Base-by-base conservation (phyloP, 1,284 basidiomycete genomes). In the Cystobasidium slooffiae region DNA sequence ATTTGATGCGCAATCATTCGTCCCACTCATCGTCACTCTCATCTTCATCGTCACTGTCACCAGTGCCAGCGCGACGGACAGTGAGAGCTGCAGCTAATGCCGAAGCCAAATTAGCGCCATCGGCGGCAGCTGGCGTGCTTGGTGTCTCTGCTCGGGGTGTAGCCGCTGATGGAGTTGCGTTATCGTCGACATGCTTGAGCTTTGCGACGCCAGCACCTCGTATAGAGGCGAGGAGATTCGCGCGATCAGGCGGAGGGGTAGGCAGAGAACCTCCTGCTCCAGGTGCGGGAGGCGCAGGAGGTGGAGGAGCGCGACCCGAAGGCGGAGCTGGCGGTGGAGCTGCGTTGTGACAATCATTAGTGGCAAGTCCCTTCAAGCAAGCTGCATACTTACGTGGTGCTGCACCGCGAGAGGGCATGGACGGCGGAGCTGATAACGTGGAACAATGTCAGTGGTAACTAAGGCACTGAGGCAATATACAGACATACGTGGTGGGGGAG, bases 281-380 rank as follows among this genome's bases (percentile, higher is more conserved):
- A 8, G 67, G 59, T 16, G 39, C 20, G 16, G 63, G 62, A 16
- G 75, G 65, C 61, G 63, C 59, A 53, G 37, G 46, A 24, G 75
- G 62, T n/a, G 62, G 52, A 20, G 75, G 66, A 46, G 41, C 31
- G 51, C 75, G 70, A 5, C 46, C 56, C 14, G 68, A 43, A 22
- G 68, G 56, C 9, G 66, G 37, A 20, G 84, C 82, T 16, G 83
- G 82, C 9, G 84, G 80, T 18, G 72, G 72, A 47, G 84, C 76
- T 37, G 84, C 80, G 0, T 82, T 82, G 76, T 20, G 75, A 67
- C 20, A 72, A 67, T 75, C 1, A 77, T 72, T 14, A 41, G 74
- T 39, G 12, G 31, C 20, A 39, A 46, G 22, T 5, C 64, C 58
- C 12, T 31, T 16, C 1, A 10, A 16, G 49, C 31, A 3, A 18